Base-by-base conservation (phyloP, 176 grass and related monocot genomes). In the Zea luxurians region DNA sequence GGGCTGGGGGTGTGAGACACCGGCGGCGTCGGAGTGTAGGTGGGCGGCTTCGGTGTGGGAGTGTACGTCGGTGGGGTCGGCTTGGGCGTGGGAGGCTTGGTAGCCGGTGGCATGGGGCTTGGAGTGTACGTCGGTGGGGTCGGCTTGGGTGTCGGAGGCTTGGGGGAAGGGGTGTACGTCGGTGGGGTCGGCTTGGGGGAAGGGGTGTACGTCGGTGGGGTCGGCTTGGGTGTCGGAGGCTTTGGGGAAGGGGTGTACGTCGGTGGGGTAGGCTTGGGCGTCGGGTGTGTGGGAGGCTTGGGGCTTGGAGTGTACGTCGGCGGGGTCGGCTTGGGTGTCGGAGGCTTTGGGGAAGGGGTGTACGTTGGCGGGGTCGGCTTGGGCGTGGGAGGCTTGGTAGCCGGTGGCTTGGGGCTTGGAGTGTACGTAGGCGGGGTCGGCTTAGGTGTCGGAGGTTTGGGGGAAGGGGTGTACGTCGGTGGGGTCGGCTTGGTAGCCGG, bases 11-110 rank as follows among this genome's bases (percentile, higher is more conserved):
- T 36, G 61, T 87, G 50, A 3, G 74, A 68, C 65, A 3, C 36
- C 60, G 85, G 74, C 10, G 87, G 80, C 75, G 8, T 8, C 11
- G 80, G 70, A 3, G 70, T 73, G 46, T 82, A 73, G 0, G 58
- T 50, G 0, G 79, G 45, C 0, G 68, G 69, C 11, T 54, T 82
- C 0, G 60, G 79, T 0, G 4, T 46, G 2, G 45, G 45, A 2
- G 45, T 46, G 45, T 46, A 46, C 45, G 45, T 46, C 8, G 45
- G 45, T 2, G 45, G 45, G 8, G 68, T 15, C 0, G 55, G 68
- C 10, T 62, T 81, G 0, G 43, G 68, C 0, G 45, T 20, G 0
- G 79, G 67, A 4, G 64, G 67, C 27, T 27, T 40, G 38, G 38
- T 40, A 0, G 20, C 2, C 0, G 65, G 65, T 7, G 45, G 45